A percentile compares a stretch with the other conserved stretches of the same genome.
phyloP scores from a whole-genome alignment of 352 stramenopile genomes.

The Bremia lactucae region DNA sequence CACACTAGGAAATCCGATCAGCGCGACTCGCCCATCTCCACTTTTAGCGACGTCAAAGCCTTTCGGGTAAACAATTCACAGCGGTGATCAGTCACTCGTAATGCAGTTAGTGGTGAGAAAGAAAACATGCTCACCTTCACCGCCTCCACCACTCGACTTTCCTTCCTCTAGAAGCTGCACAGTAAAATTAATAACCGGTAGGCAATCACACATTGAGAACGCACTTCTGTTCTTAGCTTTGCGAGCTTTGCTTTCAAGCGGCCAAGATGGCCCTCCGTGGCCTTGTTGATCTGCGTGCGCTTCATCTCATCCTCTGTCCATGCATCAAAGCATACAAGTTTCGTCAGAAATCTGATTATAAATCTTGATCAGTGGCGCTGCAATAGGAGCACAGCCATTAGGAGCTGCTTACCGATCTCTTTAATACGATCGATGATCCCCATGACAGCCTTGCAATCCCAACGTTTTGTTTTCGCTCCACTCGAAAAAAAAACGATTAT shows the following conservation, averaged over 20 bases:
- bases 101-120: background rate
- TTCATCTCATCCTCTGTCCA: slow-evolving; percentile 91
- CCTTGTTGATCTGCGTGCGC: slow-evolving; percentile 98
- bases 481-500: no score
- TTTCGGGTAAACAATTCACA: no score
- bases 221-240: slow-evolving; percentile 94
- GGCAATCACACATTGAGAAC: background rate
- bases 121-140: slow-evolving; percentile 41
- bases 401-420: slow-evolving; percentile 73
- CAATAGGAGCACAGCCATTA: background rate
- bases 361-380: background rate
- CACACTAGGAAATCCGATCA: slow-evolving; percentile 92
- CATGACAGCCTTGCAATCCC: slow-evolving; percentile 46
- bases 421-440: slow-evolving; percentile 90
- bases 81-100: no score
- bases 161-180: slow-evolving; percentile 69
- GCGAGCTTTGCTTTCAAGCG: slow-evolving; percentile 97
- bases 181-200: background rate
- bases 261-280: slow-evolving; percentile 84
- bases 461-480: no score
- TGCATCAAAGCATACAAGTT: background rate
- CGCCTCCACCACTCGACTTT: slow-evolving; percentile 60
- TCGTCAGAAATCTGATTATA: background rate
- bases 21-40: slow-evolving; percentile 93
- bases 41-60: slow-evolving; percentile 92